Evolutionary conservation across 331 rosid genomes (phyloP).

Genomic region (Malus hybrid): DNA sequence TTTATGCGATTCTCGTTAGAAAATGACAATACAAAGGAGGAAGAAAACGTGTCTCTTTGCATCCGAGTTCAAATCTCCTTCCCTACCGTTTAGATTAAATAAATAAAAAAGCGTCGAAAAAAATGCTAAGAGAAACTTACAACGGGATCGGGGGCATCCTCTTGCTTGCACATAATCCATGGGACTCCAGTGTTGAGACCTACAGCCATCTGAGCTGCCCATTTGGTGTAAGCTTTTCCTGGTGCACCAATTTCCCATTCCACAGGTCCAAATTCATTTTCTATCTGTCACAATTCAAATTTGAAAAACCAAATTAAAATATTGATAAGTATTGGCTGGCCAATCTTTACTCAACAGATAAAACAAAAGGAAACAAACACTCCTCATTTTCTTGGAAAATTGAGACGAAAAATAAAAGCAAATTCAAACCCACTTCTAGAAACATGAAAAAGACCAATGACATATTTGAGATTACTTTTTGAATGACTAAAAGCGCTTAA

Average conservation of each 20-base stretch:
- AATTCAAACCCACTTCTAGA: constrained; percentile 6
- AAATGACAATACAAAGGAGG: neutral
- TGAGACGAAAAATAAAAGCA: neutral
- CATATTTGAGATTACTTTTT: no score
- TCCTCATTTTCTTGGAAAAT: neutral
- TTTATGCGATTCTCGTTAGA: neutral
- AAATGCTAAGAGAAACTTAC: constrained; percentile 37
- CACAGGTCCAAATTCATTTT: constrained; percentile 88
- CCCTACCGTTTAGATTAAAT: neutral
- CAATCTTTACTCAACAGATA: neutral
- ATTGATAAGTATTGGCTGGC: neutral
- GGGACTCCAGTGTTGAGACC: constrained; percentile 84
- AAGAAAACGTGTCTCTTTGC: no score
- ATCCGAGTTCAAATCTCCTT: no score
- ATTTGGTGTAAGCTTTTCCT: constrained; percentile 73
- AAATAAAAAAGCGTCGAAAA: neutral
- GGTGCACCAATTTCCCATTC: constrained; percentile 92
- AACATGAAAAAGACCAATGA: neutral
- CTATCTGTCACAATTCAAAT: constrained; percentile 55
- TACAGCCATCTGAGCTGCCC: constrained; percentile 95
- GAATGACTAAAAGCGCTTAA: no score
- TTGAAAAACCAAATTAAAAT: neutral
- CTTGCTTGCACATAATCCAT: constrained; percentile 99
- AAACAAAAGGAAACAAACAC: neutral
- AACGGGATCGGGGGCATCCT: constrained; percentile 90